phyloP scores from a whole-genome alignment of 1,284 basidiomycete species.

The Farysia itapuensis region DNA sequence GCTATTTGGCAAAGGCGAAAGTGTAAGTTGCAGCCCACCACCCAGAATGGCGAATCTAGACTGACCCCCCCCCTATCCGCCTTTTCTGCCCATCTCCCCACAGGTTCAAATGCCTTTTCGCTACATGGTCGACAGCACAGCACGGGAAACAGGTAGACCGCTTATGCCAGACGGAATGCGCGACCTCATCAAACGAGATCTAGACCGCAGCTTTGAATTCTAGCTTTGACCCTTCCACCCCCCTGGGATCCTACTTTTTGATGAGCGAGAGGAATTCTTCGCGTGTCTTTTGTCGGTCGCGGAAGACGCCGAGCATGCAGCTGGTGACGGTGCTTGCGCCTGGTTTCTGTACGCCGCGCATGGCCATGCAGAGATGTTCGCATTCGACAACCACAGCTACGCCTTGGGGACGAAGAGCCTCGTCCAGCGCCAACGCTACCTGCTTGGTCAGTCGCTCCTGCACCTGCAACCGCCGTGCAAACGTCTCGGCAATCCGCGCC shows the following conservation, averaged over 20 bases:
- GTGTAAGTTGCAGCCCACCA: conserved; percentile 18
- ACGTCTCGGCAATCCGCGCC: conserved; percentile 95
- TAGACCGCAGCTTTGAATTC: conserved; percentile 49
- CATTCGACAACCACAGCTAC: conserved; percentile 81
- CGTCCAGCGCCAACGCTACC: conserved; percentile 93
- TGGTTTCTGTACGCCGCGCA: conserved; percentile 99
- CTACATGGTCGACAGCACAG: conserved; percentile 39
- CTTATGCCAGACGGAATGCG: conserved; percentile 50
- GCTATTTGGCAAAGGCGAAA: conserved; percentile 50
- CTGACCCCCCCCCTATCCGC: neutral
- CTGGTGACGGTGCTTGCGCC: conserved; percentile 92
- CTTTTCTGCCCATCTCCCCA: neutral
- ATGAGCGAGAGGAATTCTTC: conserved; percentile 70
- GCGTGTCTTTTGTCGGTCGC: conserved; percentile 92
- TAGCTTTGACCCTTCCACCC: conserved; percentile 3
- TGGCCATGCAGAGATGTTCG: conserved; percentile 99
- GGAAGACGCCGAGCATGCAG: conserved; percentile 99
- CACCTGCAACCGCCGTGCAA: conserved; percentile 90
- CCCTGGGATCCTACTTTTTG: conserved; percentile 16
- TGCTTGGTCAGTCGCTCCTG: conserved; percentile 98
- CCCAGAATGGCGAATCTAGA: neutral
- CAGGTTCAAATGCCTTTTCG: conserved; percentile 51
- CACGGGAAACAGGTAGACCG: conserved; percentile 7
- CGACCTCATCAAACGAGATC: conserved; percentile 41
- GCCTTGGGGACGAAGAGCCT: conserved; percentile 92